Conservation (phyloP, 202 grass and related monocot genomes). For the Carex arenaria region DNA sequence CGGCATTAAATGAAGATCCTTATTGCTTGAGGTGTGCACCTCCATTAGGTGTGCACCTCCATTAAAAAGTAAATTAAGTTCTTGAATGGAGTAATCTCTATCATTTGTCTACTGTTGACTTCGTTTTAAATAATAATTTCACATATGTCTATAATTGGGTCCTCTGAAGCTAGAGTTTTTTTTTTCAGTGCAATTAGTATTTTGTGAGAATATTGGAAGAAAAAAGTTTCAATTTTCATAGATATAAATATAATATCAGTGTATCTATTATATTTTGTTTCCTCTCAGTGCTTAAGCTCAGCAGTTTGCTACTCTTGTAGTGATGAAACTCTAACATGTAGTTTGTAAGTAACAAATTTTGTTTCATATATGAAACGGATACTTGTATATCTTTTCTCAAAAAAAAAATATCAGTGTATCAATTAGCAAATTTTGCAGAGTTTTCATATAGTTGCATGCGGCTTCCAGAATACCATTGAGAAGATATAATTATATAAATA, state of each 20-base stretch:
- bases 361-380: too few species aligned
- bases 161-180: background rate
- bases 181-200: background rate
- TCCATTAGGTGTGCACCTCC: background rate
- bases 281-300: too few species aligned
- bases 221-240: background rate
- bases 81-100: background rate
- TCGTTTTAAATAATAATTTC: background rate
- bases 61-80: background rate
- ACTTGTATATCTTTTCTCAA: too few species aligned
- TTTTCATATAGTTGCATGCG: too few species aligned
- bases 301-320: too few species aligned
- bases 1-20: background rate
- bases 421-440: too few species aligned
- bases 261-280: too few species aligned
- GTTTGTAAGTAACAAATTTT: too few species aligned
- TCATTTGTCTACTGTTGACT: conserved; percentile 10
- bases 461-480: too few species aligned
- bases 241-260: background rate
- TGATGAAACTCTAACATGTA: too few species aligned
- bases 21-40: background rate
- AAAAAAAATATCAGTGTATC: too few species aligned
- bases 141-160: background rate
- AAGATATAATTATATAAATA: background rate
- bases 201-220: background rate